Evolutionary conservation across 768 basidiomycete genomes (phyloP), one percentile per base, ranked within the genome.

Genomic region (Multifurca ochricompacta): DNA sequence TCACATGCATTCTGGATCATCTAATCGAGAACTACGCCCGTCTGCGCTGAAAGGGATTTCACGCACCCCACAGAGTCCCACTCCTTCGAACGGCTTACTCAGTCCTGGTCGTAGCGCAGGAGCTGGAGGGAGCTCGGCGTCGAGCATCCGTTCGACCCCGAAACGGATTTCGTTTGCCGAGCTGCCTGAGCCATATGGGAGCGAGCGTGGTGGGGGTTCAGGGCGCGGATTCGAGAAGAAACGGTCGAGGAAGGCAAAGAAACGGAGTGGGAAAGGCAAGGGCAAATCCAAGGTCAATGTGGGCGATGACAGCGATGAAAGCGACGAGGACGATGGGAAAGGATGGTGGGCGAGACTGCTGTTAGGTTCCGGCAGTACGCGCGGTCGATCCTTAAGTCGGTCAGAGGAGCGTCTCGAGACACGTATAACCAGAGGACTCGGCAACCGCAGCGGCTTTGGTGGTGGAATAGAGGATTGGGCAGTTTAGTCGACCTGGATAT

Each of bases 161-260:
- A 88, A 85, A 61, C 75, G 81, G n/a, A 88, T 90, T 39, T 85
- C 82, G 56, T 90, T 90, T 59, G 85, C 85, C 32, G 76, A 82
- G 69, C 71, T 85, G 44, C 85, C 86, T 0, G 86, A 87, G 67
- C 78, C 81, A 32, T 82, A 84, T 58, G 56, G 56, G 28, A 55
- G 53, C 56, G 55, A 53, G 51, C 53, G 53, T 25, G 54, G 53
- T 14, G 58, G 47, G 25, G 55, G 54, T n/a, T 57, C 56, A 36
- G 57, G 58, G 25, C 48, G 52, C 28, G 59, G 59, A 9, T 60
- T 60, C 40, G 58, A 54, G 43, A 59, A 44, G 41, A 41, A 37
- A 54, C 43, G 41, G 28, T 25, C 44, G 31, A 68, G 66, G 53
- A 64, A 58, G 51, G 28, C 45, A 18, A 49, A 61, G 32, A 58